Evolutionary conservation across 345 rosid genomes (phyloP), one percentile per base, ranked within the genome.

Genomic region (Excoecaria cochinchinensis): DNA sequence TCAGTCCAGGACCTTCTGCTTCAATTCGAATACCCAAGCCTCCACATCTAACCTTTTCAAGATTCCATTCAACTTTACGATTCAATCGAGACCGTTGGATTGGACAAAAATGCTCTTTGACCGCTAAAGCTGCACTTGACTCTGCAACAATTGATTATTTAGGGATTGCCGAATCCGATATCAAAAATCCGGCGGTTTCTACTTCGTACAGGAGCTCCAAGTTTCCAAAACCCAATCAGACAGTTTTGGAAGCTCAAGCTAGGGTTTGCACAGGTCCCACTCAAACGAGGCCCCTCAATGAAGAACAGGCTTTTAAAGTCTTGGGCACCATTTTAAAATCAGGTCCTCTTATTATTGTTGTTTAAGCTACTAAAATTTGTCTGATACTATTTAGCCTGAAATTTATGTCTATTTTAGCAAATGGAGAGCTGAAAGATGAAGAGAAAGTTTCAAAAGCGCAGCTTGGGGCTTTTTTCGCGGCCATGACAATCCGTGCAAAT

Each of bases 211-310:
- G 99, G 79, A 81, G 77, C 82, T 83, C 88, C 31, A 76, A 60
- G 78, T 82, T 90, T 44, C 87, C 85, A 38, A 92, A 86, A 83
- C 96, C 98, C 1, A 95, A 95, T 72, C 91, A 79, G 87, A 88
- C 91, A 13, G 92, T 95, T 76, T 90, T 89, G 36, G 99, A 95
- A 17, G 99, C 99, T 59, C 99, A 92, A 80, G 89, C 94, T 83
- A 92, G 90, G 92, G 96, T 95, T 85, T 95, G 98, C 76, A 95
- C 98, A 0, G 99, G 99, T 15, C 99, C 98, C 17, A 88, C 92
- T 4, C 97, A 90, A 85, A 95, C 98, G 75, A 87, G 69, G 71
- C 94, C 97, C 31, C 89, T 95, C 3, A 84, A 50, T 25, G 94
- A 90, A 75, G 90, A 90, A 7, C 98, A 92, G 66, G 95, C 97